A percentile compares a stretch with the other conserved stretches of the same genome.
phyloP scores from a whole-genome alignment of 345 rosid species.

The Isatis tinctoria region DNA sequence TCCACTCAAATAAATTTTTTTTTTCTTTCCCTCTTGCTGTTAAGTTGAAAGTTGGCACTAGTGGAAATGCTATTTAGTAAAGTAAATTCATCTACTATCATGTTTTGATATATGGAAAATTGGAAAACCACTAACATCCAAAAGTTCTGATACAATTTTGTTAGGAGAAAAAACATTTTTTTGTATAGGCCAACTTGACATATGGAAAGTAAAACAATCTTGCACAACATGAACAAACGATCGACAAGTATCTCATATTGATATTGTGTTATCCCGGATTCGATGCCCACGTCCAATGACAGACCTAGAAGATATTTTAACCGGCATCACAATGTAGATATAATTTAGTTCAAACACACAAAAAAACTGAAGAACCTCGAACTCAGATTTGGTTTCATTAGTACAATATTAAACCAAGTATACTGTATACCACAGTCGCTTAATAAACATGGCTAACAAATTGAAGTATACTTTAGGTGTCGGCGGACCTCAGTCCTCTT shows the following conservation, averaged over 20 bases:
- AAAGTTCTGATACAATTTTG: background rate
- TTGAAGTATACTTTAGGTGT: too few species aligned
- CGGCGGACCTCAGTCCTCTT: too few species aligned
- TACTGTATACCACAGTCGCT: too few species aligned
- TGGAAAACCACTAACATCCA: background rate
- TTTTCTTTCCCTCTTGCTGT: background rate
- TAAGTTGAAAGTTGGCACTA: background rate
- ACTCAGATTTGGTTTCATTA: too few species aligned
- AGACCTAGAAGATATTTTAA: too few species aligned
- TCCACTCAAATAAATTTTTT: background rate
- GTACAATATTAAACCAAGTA: too few species aligned
- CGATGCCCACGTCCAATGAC: background rate
- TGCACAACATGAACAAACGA: background rate
- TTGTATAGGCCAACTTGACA: background rate
- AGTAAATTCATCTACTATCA: background rate
- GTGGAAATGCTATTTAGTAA: background rate
- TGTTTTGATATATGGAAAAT: background rate
- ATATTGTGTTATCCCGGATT: background rate
- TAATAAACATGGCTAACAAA: too few species aligned
- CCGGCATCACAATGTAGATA: too few species aligned
- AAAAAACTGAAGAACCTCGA: too few species aligned
- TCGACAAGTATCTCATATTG: background rate
- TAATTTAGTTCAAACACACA: too few species aligned
- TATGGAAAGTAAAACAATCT: background rate
- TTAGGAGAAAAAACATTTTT: too few species aligned